These are phyloP conservation scores for Mucor sp. DNA, from an alignment of 371 early-diverging fungal genomes.

Conservation along the genomic window DNA sequence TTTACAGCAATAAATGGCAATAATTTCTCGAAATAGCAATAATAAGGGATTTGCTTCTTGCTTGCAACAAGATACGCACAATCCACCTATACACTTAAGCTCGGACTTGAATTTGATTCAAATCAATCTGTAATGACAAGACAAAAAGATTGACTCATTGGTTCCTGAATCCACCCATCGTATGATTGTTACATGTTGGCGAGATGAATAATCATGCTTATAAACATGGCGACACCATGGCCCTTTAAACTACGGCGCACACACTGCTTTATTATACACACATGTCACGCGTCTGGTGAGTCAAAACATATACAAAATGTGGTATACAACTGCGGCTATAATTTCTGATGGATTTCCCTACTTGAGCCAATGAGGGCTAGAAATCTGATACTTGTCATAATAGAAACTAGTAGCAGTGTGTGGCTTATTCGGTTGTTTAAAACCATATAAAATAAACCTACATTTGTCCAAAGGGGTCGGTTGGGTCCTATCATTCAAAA, in stretches of 20 bases:
- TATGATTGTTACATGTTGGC: not conserved
- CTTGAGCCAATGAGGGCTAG: not conserved
- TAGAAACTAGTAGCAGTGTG: not conserved
- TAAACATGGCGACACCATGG: not conserved
- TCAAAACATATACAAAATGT: not conserved
- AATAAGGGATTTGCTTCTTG: too few species aligned
- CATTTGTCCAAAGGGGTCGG: not conserved
- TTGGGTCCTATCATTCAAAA: not conserved
- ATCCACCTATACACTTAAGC: too few species aligned
- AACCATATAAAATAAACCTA: not conserved
- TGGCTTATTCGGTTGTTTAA: constrained; percentile 1
- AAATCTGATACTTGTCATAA: constrained; percentile 5
- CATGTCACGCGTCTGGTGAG: not conserved
- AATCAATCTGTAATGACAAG: too few species aligned
- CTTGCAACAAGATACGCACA: too few species aligned
- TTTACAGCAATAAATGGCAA: too few species aligned
- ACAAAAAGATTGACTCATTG: too few species aligned
- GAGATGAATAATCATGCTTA: not conserved
- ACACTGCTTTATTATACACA: not conserved
- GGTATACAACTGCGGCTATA: not conserved
- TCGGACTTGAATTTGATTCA: too few species aligned
- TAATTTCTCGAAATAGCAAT: too few species aligned
- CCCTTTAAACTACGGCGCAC: not conserved
- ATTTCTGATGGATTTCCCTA: not conserved
- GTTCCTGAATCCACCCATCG: too few species aligned